Evolutionary conservation across 2,329 filamentous ascomycete species (phyloP).

Genomic region (Fusarium sp.): DNA sequence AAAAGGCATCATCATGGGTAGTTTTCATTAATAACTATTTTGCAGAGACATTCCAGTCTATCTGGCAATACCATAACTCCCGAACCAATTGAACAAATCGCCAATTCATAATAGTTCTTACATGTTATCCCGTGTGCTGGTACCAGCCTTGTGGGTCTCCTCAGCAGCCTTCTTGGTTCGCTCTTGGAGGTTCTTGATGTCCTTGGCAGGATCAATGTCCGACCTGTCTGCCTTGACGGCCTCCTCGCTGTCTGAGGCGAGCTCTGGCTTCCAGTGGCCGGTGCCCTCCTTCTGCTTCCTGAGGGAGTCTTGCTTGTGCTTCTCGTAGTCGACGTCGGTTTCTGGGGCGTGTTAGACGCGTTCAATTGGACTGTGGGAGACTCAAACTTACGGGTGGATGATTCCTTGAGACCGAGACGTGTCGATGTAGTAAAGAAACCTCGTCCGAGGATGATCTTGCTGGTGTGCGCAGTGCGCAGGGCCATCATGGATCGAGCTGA

Average conservation of each 20-base stretch:
- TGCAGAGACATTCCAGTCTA: slow-evolving; percentile 7
- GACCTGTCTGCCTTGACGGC: slow-evolving; percentile 73
- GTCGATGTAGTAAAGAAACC: slow-evolving; percentile 42
- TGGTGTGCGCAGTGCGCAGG: slow-evolving; percentile 34
- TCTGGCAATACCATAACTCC: slow-evolving; percentile 18
- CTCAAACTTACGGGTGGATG: slow-evolving; percentile 46
- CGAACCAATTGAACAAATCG: background rate
- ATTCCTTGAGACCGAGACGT: slow-evolving; percentile 49
- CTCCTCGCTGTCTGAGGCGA: slow-evolving; percentile 83
- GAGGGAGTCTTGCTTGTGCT: slow-evolving; percentile 69
- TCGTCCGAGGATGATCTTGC: slow-evolving; percentile 37
- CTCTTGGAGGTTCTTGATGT: slow-evolving; percentile 63
- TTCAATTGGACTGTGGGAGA: background rate
- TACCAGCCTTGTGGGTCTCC: slow-evolving; percentile 57
- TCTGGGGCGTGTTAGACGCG: slow-evolving; percentile 34
- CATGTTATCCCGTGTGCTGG: slow-evolving; percentile 57
- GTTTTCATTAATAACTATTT: slow-evolving; percentile 23
- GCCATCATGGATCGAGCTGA: slow-evolving; percentile 35
- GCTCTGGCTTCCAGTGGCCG: slow-evolving; percentile 78
- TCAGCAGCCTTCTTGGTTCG: slow-evolving; percentile 63
- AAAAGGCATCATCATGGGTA: background rate
- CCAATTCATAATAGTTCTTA: slow-evolving; percentile 34
- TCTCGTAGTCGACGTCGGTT: slow-evolving; percentile 57
- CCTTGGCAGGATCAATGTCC: slow-evolving; percentile 44
- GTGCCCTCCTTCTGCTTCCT: slow-evolving; percentile 75